Base-by-base conservation (phyloP, 257 asterid genomes). In the Ballota nigra region DNA sequence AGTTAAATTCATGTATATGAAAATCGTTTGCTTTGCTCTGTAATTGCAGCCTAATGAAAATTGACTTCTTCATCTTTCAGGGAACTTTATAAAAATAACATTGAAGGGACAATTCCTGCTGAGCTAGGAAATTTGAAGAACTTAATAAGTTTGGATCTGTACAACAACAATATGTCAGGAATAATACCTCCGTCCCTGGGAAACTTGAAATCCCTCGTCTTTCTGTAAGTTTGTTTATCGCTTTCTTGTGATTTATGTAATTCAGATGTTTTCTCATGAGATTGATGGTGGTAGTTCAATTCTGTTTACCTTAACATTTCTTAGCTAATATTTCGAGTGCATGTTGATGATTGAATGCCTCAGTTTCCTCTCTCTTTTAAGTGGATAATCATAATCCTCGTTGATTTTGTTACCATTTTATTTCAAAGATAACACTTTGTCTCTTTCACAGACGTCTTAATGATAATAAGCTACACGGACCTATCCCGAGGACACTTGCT, bases 131-230 rank as follows among this genome's bases (percentile, higher is more conserved):
- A 83, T 74, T 80, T 93, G 87, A 93, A 87, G 86, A 87, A 80
- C 88, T 82, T 93, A 71, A 89, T 91, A 63, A 93, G 98, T 77
- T 81, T 93, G 96, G 98, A 93, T 76, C 86, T 93, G 53, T 93
- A 93, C 81, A 89, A 91, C 96, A 91, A 91, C 78, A 93, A 93
- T 68, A 76, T 91, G 43, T 79, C 97, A 8, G 97, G 98, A 57
- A 73, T 69, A 36, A 80, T 93, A 72, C 98, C 98, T 26, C 71
- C 83, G 33, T 84, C 96, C 31, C 79, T 93, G 70, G 98, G 92
- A 68, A 86, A 87, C 34, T 80, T 93, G 87, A 87, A 93, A 70
- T 79, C 83, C 66, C 96, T 93, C 5, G 96, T 91, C 36, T 93
- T 93, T 82, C 76, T 93, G 98, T 93, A 82, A 87, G 98, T 84